Evolutionary conservation across 1,139 yeast species (phyloP), one percentile per base, ranked within the genome.

Genomic region (Geotrichum aggregatum): DNA sequence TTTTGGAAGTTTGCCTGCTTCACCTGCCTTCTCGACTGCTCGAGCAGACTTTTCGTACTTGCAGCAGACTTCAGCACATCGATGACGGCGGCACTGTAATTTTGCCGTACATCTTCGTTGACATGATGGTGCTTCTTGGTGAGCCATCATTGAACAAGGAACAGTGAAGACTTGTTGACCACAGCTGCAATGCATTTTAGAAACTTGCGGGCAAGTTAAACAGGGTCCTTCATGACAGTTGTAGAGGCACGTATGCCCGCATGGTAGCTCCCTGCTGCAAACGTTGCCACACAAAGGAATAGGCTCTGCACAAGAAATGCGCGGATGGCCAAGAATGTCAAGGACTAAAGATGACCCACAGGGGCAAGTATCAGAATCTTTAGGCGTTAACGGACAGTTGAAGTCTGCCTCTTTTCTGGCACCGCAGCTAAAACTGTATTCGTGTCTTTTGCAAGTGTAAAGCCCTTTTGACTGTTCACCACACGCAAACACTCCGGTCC

Each of bases 221-320:
- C 96, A 89, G 1, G 76, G 76, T 1, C 95, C 96, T 11, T 74
- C 75, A 66, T 89, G 98, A 66, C 98, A 89, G 47, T 72, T 72
- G 65, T 79, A 73, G 54, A 75, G 71, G 66, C 97, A 89, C 22
- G 59, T 65, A 57, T 77, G 91, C 1, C 96, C 96, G 72, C 97
- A 89, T 0, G 76, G 52, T 28, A 87, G 69, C 10, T 54, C 52
- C 64, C 84, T 86, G 6, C 76, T 82, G 67, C 96, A 87, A 0
- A 69, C 68, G n/a, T 74, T 64, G 10, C 75, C 82, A 72, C 96
- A 87, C 19, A 81, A 80, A 1, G 92, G 89, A 41, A 87, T 76
- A 0, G 87, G 84, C 60, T 86, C 95, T 1, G 85, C 42, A 50
- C 96, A 87, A 33, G 76, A 71, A 0, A 63, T 61, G 59, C 97